phyloP scores from a whole-genome alignment of 106 monocot genomes.

The Dendrobium nobile region DNA sequence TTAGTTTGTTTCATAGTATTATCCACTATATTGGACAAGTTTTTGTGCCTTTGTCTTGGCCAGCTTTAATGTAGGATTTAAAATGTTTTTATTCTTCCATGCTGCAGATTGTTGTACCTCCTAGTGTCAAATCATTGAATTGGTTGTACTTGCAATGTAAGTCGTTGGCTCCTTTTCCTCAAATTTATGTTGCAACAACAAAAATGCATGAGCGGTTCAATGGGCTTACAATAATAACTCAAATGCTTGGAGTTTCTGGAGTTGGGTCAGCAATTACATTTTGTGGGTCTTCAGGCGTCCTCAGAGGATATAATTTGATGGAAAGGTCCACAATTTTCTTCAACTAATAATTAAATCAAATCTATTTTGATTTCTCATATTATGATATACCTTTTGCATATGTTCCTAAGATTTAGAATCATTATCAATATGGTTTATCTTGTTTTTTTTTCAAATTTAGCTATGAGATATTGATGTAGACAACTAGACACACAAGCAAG shows the following conservation, averaged over 20 bases:
- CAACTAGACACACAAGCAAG: no score
- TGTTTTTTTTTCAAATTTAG: not conserved
- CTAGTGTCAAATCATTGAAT: conserved; percentile 46
- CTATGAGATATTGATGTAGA: no score
- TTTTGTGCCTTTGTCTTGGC: no score
- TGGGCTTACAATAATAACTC: conserved; percentile 13
- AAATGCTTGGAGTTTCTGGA: conserved; percentile 43
- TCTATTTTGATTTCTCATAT: not conserved
- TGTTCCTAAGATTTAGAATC: not conserved
- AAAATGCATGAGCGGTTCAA: conserved; percentile 10
- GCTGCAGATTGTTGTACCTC: conserved; percentile 73
- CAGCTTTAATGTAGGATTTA: no score
- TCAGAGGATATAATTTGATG: conserved; percentile 35
- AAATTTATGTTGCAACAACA: conserved; percentile 41
- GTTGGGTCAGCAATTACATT: conserved; percentile 56
- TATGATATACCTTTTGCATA: not conserved
- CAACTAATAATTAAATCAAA: not conserved
- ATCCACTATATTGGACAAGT: no score
- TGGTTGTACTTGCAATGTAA: conserved; percentile 44
- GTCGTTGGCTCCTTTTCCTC: conserved; percentile 37
- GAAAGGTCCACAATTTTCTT: conserved; percentile 38
- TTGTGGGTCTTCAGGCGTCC: conserved; percentile 28
- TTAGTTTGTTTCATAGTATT: no score
- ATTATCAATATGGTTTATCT: not conserved
- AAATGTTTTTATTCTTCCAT: conserved; percentile 4